Evolutionary conservation across 139 green algal genomes (phyloP).

Genomic region (Haematococcus lacustris): DNA sequence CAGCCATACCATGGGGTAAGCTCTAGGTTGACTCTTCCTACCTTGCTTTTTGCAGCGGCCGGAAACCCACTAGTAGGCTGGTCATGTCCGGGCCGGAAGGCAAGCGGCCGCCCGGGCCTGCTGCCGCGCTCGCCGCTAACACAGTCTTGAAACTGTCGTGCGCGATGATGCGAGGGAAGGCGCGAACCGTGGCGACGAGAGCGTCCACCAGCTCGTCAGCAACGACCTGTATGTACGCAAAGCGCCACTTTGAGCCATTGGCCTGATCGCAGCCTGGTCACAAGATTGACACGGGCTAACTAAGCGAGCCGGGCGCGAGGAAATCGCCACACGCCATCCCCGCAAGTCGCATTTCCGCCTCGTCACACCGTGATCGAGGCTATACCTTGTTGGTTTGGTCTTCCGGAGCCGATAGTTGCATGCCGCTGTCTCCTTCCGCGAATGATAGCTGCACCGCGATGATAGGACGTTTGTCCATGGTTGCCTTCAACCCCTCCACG

Average conservation of each 20-base stretch:
- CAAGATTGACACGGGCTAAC: too few species aligned
- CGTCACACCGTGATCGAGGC: too few species aligned
- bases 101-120: neutral
- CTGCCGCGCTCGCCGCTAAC: neutral
- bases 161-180: conserved; percentile 24
- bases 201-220: conserved; percentile 30
- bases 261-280: too few species aligned
- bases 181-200: conserved; percentile 22
- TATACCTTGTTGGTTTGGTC: too few species aligned
- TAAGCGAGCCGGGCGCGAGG: too few species aligned
- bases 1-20: neutral
- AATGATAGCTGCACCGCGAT: conserved; percentile 3
- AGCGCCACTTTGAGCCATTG: too few species aligned
- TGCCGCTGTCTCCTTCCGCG: neutral
- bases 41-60: conserved; percentile 23
- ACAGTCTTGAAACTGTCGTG: neutral
- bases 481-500: conserved; percentile 12
- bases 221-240: too few species aligned
- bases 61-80: conserved; percentile 20
- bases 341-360: neutral
- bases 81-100: conserved; percentile 13
- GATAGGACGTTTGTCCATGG: neutral
- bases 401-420: too few species aligned
- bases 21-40: too few species aligned
- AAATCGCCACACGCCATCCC: too few species aligned